Evolutionary conservation across 2,329 filamentous ascomycete genomes (phyloP).

Genomic region (Clarireedia monteithiana): DNA sequence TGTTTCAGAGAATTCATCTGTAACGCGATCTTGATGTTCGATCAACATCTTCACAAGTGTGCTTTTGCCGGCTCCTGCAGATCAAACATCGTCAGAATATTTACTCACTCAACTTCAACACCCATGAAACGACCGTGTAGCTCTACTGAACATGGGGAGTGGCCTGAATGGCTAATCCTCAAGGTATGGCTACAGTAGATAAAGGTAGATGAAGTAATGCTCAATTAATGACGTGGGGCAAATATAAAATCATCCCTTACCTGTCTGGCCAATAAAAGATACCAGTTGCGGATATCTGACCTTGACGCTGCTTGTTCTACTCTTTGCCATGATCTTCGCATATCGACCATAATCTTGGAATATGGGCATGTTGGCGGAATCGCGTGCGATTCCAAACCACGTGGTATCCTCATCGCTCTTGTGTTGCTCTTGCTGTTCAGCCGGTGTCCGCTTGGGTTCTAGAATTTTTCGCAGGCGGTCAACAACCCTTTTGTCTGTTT

Average conservation of each 20-base stretch:
- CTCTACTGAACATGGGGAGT: too few species aligned
- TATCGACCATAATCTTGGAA: conserved; percentile 39
- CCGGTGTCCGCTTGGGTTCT: conserved; percentile 15
- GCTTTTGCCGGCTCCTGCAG: conserved; percentile 36
- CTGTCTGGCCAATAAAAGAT: conserved; percentile 13
- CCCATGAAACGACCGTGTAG: too few species aligned
- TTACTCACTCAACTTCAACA: too few species aligned
- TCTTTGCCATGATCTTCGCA: conserved; percentile 33
- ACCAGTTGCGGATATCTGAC: conserved; percentile 28
- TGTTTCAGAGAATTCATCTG: too few species aligned
- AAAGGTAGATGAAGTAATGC: too few species aligned
- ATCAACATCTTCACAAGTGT: conserved; percentile 31
- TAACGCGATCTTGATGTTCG: background rate
- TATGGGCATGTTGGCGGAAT: conserved; percentile 24
- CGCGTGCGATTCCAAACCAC: conserved; percentile 31
- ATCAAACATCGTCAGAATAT: background rate
- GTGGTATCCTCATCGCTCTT: conserved; percentile 29
- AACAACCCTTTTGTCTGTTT: conserved; percentile 27
- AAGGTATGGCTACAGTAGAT: too few species aligned
- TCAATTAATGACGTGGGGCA: conserved; percentile 21
- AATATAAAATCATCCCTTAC: conserved; percentile 23
- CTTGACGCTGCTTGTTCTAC: conserved; percentile 19
- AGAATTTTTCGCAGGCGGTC: conserved; percentile 24
- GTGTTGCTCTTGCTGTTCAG: conserved; percentile 24
- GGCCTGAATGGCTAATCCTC: too few species aligned